These are phyloP conservation scores for Calonectria henricotiae DNA, from an alignment of 2,329 filamentous ascomycete species.

Conservation along the genomic window DNA sequence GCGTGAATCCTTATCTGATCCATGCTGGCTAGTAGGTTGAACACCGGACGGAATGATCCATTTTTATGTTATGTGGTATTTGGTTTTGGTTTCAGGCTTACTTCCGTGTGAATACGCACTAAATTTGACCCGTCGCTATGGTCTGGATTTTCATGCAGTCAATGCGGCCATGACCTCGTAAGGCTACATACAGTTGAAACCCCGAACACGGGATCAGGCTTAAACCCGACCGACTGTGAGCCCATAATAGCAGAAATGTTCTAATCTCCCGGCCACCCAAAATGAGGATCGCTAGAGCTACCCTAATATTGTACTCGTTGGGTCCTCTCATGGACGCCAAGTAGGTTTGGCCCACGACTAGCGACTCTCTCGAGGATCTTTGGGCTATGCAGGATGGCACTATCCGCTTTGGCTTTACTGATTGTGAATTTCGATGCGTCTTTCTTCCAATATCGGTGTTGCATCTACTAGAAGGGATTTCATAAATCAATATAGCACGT, in stretches of 20 bases:
- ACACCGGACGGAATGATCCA: background rate
- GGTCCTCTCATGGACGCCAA: background rate
- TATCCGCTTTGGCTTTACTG: constrained; percentile 30
- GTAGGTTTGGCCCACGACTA: constrained; percentile 30
- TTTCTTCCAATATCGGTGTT: background rate
- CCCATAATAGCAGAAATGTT: too few species aligned
- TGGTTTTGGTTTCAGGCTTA: background rate
- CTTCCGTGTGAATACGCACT: background rate
- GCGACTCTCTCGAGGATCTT: constrained; percentile 21
- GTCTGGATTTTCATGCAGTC: background rate
- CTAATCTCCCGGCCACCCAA: background rate
- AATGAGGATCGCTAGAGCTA: background rate
- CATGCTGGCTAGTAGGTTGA: too few species aligned
- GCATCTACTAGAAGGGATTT: background rate
- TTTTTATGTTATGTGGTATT: background rate
- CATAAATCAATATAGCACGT: background rate
- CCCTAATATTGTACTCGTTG: background rate
- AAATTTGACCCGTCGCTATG: background rate
- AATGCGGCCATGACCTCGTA: background rate
- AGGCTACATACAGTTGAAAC: background rate
- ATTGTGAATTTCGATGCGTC: background rate
- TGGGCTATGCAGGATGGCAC: constrained; percentile 20
- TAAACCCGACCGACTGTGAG: background rate
- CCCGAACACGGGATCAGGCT: background rate
- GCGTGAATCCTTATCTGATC: too few species aligned